Base-by-base conservation (phyloP, 192 early-diverging fungal genomes). In the Linderina pennispora region DNA sequence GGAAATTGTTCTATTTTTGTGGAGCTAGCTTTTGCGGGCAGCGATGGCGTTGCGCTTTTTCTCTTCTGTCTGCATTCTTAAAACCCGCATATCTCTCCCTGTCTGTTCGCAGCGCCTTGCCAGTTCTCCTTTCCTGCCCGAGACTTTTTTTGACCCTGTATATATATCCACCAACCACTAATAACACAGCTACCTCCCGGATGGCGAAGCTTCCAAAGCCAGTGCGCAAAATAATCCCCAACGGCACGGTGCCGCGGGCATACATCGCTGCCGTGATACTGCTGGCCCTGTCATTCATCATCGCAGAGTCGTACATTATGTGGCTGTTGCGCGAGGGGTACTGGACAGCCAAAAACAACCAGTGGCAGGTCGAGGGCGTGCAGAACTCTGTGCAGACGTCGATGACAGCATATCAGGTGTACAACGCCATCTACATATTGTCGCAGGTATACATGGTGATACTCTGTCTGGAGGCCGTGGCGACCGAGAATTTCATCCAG, bases 341-440 rank as follows among this genome's bases (percentile, higher is more conserved):
- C 14, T 23, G 21, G 4, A 31, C 11, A 14, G 50, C 54, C 5
- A 18, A 36, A 23, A 25, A 15, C 8, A 60, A 44, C 48, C 40
- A 49, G 50, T 68, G 65, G 65, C 48, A 62, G 32, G 48, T 68
- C 20, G 53, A 43, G 0, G 65, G 50, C 5, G 43, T 68, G 15
- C 65, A 68, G 13, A 40, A 53, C 15, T 58, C 54, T 10, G 58
- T 68, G 22, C 28, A 58, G 9, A 47, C 58, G 17, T 68, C 65
- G 18, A 61, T 68, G 18, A 57, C 53, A 13, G 53, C 58, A 16
- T 68, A 68, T 16, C 44, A 57, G 51, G 63, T 74, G 8, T 74
- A 74, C 58, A 62, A 55, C 28, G 58, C 57, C 46, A 53, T 74
- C 18, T 63, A 62, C 21, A 74, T 74, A 19, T 31, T 59, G 8